Evolutionary conservation across 148 eudicot genomes (phyloP).

Genomic region (Simmondsia chinensis): DNA sequence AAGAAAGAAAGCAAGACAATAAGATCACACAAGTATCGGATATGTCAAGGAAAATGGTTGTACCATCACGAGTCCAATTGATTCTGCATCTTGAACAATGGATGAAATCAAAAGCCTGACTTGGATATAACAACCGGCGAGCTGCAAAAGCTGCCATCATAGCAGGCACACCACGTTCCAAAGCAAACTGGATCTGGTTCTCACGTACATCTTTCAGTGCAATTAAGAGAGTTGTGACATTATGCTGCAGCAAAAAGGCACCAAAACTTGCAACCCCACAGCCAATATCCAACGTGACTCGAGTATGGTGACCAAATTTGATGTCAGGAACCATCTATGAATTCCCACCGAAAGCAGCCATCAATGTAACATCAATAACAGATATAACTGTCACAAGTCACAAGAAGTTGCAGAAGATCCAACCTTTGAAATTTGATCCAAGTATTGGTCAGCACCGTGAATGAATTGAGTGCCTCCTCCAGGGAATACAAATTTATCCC

Average conservation of each 20-base stretch:
- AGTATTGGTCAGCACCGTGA: constrained; percentile 57
- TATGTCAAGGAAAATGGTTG: no score
- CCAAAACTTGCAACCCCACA: constrained; percentile 79
- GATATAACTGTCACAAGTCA: no score
- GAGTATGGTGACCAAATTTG: constrained; percentile 43
- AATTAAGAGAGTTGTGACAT: constrained; percentile 63
- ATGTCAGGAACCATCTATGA: constrained; percentile 71
- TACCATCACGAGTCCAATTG: constrained; percentile 70
- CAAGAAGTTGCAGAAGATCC: background rate
- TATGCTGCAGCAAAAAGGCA: constrained; percentile 51
- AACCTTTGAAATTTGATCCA: constrained; percentile 76
- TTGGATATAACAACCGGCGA: constrained; percentile 53
- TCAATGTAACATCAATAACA: no score
- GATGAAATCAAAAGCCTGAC: constrained; percentile 77
- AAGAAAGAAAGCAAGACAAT: no score
- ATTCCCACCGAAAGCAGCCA: constrained; percentile 8
- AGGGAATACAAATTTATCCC: constrained; percentile 54
- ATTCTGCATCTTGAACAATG: constrained; percentile 76
- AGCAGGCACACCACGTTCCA: constrained; percentile 82
- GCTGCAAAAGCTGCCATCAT: constrained; percentile 61
- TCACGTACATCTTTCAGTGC: constrained; percentile 64
- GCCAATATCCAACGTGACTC: constrained; percentile 67
- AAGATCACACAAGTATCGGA: no score
- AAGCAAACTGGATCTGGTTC: constrained; percentile 65
- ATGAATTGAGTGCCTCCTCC: constrained; percentile 57